Conservation (phyloP, 306 rosid species). For the Morella rubra region DNA sequence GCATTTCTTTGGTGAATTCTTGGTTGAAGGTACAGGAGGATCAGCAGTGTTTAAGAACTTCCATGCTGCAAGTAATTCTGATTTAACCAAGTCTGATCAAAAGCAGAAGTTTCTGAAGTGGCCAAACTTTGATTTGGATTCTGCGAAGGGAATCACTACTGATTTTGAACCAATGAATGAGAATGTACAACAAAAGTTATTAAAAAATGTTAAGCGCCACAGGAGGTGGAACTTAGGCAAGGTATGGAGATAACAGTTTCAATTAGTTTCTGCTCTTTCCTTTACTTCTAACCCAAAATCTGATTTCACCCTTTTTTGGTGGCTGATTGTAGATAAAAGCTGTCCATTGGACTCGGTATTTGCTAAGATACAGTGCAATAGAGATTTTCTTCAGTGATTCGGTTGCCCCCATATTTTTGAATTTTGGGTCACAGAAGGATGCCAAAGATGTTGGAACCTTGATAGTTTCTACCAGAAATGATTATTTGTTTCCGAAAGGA, state of each 20-base stretch:
- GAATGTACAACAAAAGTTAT: slow-evolving; percentile 48
- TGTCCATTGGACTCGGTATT: slow-evolving; percentile 90
- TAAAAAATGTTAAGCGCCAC: slow-evolving; percentile 82
- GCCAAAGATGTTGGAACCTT: slow-evolving; percentile 91
- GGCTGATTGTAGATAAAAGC: slow-evolving; percentile 66
- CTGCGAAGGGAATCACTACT: slow-evolving; percentile 47
- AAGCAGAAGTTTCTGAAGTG: slow-evolving; percentile 63
- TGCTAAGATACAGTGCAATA: slow-evolving; percentile 90
- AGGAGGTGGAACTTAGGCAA: slow-evolving; percentile 91
- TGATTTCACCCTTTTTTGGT: slow-evolving; percentile 25
- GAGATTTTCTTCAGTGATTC: slow-evolving; percentile 90
- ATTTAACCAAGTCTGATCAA: slow-evolving; percentile 58
- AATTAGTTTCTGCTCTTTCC: slow-evolving; percentile 22
- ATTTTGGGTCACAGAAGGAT: slow-evolving; percentile 74
- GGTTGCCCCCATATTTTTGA: slow-evolving; percentile 82
- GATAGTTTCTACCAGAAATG: slow-evolving; percentile 84
- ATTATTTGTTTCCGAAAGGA: slow-evolving; percentile 78
- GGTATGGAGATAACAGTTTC: slow-evolving; percentile 44
- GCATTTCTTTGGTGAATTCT: slow-evolving; percentile 86
- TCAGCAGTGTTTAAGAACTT: slow-evolving; percentile 82
- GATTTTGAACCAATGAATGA: slow-evolving; percentile 58
- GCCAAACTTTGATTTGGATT: slow-evolving; percentile 61
- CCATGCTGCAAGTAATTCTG: slow-evolving; percentile 55
- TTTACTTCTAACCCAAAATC: neutral
- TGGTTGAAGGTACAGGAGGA: slow-evolving; percentile 97